Evolutionary conservation across 2,329 filamentous ascomycete genomes (phyloP), one percentile per base, ranked within the genome.

Genomic region (Aureobasidium sp.): DNA sequence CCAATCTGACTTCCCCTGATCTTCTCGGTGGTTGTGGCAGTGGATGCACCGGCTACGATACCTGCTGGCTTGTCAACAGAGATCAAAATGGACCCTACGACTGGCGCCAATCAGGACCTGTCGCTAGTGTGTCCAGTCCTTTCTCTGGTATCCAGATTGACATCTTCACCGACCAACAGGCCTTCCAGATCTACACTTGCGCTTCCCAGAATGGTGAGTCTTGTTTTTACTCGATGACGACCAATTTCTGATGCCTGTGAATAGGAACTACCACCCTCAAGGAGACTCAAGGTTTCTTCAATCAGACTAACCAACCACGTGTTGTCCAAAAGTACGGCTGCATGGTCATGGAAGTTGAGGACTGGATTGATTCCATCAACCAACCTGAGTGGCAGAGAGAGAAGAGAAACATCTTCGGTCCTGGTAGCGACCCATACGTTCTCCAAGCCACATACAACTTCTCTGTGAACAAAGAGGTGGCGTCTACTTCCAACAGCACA

Each of bases 331-430:
- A 92, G 78, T 90, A 91, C 71, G 91, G 90, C 36, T 97, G 93
- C 74, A 71, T 96, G 29, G 93, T 96, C 53, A 83, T 97, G 74
- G 93, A 97, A 78, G 90, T 94, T 13, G 85, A 97, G 80, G 91
- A 94, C 73, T 97, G 86, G 84, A 96, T 97, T 70, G 92, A 96
- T 72, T 91, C 82, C 29, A 94, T 97, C 77, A 97, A 96, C 77
- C 84, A 95, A 68, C 92, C 92, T 0, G 84, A 91, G 74, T 97
- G 93, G 93, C 85, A 85, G 63, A 84, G 92, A 61, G 75, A 79
- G 51, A 76, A 78, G 67, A 77, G 73, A 70, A 74, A 82, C 64
- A 78, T 82, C 64, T 82, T 77, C 64, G 76, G 77, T 2, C 78
- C 78, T 2, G 73, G 70, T 2, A 74, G 75, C 65, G 70, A 69